Conservation (phyloP, 2,329 filamentous ascomycete genomes). For the Cladosporium sp. region DNA sequence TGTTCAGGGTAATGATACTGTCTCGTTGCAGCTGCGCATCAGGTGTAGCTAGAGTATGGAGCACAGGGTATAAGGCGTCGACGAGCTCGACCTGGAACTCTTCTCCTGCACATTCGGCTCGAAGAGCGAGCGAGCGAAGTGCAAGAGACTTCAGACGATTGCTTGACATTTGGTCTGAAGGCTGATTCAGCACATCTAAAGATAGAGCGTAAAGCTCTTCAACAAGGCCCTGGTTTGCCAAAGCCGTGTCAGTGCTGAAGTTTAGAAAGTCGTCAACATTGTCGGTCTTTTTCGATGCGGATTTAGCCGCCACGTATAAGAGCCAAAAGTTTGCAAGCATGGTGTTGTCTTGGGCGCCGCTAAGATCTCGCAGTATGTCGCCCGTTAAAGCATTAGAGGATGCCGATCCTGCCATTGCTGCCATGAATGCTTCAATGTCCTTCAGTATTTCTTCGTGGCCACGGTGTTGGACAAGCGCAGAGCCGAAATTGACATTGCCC, state of each 20-base stretch:
- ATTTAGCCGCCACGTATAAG: slow-evolving; percentile 63
- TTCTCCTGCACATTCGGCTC: slow-evolving; percentile 59
- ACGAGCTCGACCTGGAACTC: slow-evolving; percentile 80
- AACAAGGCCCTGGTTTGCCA: slow-evolving; percentile 24
- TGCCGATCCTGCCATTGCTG: slow-evolving; percentile 22
- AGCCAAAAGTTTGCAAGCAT: slow-evolving; percentile 75
- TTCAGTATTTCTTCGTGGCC: slow-evolving; percentile 23
- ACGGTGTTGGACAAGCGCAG: slow-evolving; percentile 23
- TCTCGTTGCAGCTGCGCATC: slow-evolving; percentile 66
- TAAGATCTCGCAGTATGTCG: slow-evolving; percentile 59
- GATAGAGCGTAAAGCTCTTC: slow-evolving; percentile 67
- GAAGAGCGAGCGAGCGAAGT: slow-evolving; percentile 71
- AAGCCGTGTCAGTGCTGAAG: slow-evolving; percentile 28
- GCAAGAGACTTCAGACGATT: slow-evolving; percentile 47
- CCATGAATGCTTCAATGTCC: slow-evolving; percentile 29
- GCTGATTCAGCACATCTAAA: slow-evolving; percentile 51
- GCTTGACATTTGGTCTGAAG: slow-evolving; percentile 19
- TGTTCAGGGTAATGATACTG: slow-evolving; percentile 75
- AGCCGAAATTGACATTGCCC: slow-evolving; percentile 16
- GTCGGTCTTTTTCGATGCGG: slow-evolving; percentile 45
- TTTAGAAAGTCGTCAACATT: slow-evolving; percentile 63
- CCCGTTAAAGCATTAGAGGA: slow-evolving; percentile 43
- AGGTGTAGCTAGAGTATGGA: slow-evolving; percentile 75
- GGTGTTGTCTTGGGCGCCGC: slow-evolving; percentile 51
- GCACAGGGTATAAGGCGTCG: slow-evolving; percentile 84